Evolutionary conservation across 768 basidiomycete species (phyloP), one percentile per base, ranked within the genome.

Genomic region (Phaeolepiota aurea): DNA sequence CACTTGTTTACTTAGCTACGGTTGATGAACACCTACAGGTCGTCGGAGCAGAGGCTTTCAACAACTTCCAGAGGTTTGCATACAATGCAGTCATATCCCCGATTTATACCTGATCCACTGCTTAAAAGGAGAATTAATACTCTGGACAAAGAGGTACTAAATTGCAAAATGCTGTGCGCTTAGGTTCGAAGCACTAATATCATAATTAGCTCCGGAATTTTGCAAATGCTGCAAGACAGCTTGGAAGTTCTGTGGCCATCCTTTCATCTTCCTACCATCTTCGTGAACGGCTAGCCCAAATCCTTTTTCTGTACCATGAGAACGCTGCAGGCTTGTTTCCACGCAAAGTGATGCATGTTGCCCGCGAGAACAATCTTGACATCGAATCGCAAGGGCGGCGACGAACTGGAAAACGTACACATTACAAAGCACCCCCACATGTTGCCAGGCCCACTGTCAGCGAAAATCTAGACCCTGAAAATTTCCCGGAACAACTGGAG

Each of bases 301-400:
- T 87, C 5, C 66, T 82, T 5, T 79, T 74, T 53, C 69, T 87
- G 11, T 85, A 84, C 57, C 77, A 74, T 31, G 77, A 82, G 57
- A 87, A 86, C 49, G 82, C 82, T 1, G 79, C 82, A 13, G 77
- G 79, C 46, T 67, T 86, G n/a, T 87, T 86, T 46, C 82, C 82
- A 4, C 71, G 77, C 15, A 85, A 82, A 49, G 61, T 84, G 19
- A 41, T 56, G 43, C 63, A 70, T 51, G 49, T 71, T 49, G 52
- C 61, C 52, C 50, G 64, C 42, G 59, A 78, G 55, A 45, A 48
- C 48, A 28, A 48, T 19, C 13, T 50, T 42, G 54, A 67, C 54
- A 42, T 55, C 23, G 52, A 60, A 46, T 46, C 49, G 21, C 45
- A 44, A 14, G 52, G 63, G 52, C 60, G 60, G 34, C 55, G 53